These are phyloP conservation scores for Pichia paraexigua DNA, from an alignment of 805 yeast species.

Conservation along the genomic window DNA sequence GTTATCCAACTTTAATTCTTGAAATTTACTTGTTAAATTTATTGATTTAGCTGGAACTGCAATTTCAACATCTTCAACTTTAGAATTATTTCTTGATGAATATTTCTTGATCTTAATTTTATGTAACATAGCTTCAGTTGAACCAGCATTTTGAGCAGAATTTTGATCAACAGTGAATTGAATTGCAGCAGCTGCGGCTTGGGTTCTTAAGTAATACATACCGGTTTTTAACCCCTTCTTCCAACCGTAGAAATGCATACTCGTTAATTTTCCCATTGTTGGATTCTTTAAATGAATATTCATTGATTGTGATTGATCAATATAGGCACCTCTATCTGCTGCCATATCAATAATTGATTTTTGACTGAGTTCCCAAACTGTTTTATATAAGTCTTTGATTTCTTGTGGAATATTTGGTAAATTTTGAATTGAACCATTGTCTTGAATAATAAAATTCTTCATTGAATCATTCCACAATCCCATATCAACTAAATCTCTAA, in stretches of 20 bases:
- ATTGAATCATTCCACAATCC: slow-evolving; percentile 51
- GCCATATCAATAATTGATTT: slow-evolving; percentile 55
- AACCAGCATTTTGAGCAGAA: slow-evolving; percentile 25
- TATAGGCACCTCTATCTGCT: slow-evolving; percentile 71
- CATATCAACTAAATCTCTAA: slow-evolving; percentile 49
- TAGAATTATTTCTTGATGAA: slow-evolving; percentile 23
- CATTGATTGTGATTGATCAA: slow-evolving; percentile 90
- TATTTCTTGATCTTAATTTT: slow-evolving; percentile 29
- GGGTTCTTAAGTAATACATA: slow-evolving; percentile 96
- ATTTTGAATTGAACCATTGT: slow-evolving; percentile 51
- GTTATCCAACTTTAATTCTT: slow-evolving; percentile 3
- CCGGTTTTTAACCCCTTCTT: slow-evolving; percentile 98
- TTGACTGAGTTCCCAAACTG: slow-evolving; percentile 58
- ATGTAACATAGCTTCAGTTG: slow-evolving; percentile 22
- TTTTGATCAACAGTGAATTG: slow-evolving; percentile 76
- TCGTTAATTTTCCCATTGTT: slow-evolving; percentile 94
- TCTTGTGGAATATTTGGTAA: slow-evolving; percentile 48
- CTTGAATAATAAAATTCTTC: slow-evolving; percentile 48
- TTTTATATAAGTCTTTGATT: slow-evolving; percentile 46
- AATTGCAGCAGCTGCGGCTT: slow-evolving; percentile 96
- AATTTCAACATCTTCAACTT: slow-evolving; percentile 25
- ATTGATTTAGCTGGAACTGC: slow-evolving; percentile 9
- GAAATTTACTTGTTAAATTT: slow-evolving; percentile 5
- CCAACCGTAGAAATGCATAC: slow-evolving; percentile 99
- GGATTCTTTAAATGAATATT: slow-evolving; percentile 89